These are phyloP conservation scores for Castanopsis chinensis DNA, from an alignment of 306 rosid species.

Conservation along the genomic window DNA sequence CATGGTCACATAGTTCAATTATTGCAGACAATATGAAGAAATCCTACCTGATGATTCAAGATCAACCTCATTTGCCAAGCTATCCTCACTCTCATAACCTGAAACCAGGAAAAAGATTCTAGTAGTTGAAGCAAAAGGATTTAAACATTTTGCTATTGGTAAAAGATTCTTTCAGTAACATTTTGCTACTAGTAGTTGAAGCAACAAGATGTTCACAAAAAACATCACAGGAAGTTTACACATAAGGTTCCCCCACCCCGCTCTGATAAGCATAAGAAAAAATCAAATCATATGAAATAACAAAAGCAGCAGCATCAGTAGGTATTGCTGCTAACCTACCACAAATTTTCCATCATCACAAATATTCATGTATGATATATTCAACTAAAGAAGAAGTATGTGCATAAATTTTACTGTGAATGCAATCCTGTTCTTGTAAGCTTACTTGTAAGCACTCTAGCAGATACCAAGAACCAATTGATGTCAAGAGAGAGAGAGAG, in stretches of 20 bases:
- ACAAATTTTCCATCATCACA: not conserved
- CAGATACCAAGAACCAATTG: not conserved
- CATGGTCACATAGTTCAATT: not conserved
- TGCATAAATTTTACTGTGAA: not conserved
- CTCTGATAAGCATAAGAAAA: not conserved
- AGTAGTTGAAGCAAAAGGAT: not conserved
- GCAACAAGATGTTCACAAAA: not conserved
- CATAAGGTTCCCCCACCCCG: too few relatives aligned
- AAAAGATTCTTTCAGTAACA: not conserved
- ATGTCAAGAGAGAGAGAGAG: not conserved
- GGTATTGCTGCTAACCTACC: not conserved
- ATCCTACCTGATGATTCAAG: slow-evolving; percentile 49
- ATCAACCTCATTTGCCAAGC: slow-evolving; percentile 59
- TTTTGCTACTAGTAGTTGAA: not conserved
- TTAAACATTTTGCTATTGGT: too few relatives aligned
- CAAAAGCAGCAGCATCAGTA: not conserved
- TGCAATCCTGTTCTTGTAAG: not conserved
- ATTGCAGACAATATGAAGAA: slow-evolving; percentile 17
- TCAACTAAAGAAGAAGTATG: not conserved
- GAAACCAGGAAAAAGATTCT: slow-evolving; percentile 13
- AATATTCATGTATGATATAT: not conserved
- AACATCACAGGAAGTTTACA: not conserved
- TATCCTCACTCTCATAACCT: slow-evolving; percentile 77
- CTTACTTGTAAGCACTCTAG: not conserved
- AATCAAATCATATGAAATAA: not conserved